Percentiles rank a stretch among this genome's conserved stretches.
These are phyloP conservation scores for Colletotrichum phormii DNA, from an alignment of 2,329 filamentous ascomycete genomes.

Conservation along the genomic window DNA sequence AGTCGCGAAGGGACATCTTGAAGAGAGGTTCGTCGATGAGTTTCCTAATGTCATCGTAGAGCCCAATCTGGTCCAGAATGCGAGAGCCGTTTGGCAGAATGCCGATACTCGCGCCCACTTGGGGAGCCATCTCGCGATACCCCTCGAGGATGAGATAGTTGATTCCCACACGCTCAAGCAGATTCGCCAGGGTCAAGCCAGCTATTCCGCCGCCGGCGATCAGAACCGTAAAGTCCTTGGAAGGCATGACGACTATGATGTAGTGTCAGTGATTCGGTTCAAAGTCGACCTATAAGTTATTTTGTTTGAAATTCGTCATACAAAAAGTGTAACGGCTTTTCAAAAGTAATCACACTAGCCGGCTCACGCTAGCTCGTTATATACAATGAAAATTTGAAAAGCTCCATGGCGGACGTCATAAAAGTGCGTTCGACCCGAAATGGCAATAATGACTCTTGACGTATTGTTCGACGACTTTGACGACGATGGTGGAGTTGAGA, in stretches of 20 bases:
- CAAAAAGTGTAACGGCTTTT: background rate
- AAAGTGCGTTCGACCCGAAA: background rate
- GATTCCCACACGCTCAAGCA: constrained; percentile 57
- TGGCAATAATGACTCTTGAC: background rate
- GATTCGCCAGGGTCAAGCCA: constrained; percentile 49
- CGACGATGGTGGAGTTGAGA: background rate
- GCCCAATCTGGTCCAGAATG: constrained; percentile 61
- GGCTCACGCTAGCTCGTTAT: background rate
- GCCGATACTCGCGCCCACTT: constrained; percentile 60
- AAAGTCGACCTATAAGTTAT: background rate
- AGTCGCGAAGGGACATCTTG: background rate
- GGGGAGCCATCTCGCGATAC: constrained; percentile 53
- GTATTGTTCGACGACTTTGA: no score
- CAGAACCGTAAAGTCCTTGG: constrained; percentile 50
- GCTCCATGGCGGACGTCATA: background rate
- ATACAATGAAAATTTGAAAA: background rate
- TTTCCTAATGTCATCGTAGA: constrained; percentile 40
- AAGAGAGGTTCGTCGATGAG: constrained; percentile 11
- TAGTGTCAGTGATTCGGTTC: background rate
- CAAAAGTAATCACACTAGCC: background rate
- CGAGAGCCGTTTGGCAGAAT: constrained; percentile 54
- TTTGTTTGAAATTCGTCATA: background rate
- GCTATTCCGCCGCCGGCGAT: constrained; percentile 62
- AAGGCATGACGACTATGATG: background rate
- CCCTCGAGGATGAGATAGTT: constrained; percentile 62